Evolutionary conservation across 2,329 filamentous ascomycete genomes (phyloP).

Genomic region (Microdochium nivale): DNA sequence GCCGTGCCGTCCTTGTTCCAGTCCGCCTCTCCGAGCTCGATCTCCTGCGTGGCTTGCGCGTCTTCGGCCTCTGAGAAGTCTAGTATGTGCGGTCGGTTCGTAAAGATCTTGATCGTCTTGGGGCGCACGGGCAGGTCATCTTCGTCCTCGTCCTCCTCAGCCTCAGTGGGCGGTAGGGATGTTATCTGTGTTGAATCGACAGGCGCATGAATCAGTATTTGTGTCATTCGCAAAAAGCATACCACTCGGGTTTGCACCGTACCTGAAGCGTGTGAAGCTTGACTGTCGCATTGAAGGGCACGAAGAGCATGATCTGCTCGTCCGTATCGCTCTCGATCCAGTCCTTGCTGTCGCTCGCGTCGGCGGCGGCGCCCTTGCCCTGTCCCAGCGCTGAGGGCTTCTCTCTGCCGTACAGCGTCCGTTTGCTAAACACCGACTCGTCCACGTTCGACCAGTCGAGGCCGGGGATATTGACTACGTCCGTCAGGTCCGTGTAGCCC

Average conservation of each 20-base stretch:
- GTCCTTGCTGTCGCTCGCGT: conserved; percentile 63
- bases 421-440: conserved; percentile 64
- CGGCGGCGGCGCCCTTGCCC: conserved; percentile 84
- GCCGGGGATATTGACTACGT: conserved; percentile 69
- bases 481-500: conserved; percentile 76
- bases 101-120: conserved; percentile 75
- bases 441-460: conserved; percentile 76
- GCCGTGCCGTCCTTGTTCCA: conserved; percentile 77
- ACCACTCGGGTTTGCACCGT: conserved; percentile 12
- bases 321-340: conserved; percentile 97
- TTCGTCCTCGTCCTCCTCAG: conserved; percentile 45
- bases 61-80: conserved; percentile 94
- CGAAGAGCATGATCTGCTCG: conserved; percentile 88
- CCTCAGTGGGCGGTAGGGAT: conserved; percentile 52
- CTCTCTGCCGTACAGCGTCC: conserved; percentile 63
- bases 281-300: conserved; percentile 78
- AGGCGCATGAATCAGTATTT: background rate
- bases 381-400: conserved; percentile 61
- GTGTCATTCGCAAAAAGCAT: background rate
- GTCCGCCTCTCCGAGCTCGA: conserved; percentile 65
- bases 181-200: conserved; percentile 54
- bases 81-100: conserved; percentile 81
- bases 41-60: conserved; percentile 68
- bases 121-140: conserved; percentile 75
- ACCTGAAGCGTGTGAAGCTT: conserved; percentile 81